These are phyloP conservation scores for Beauveria australis DNA, from an alignment of 2,329 filamentous ascomycete genomes.

Conservation along the genomic window DNA sequence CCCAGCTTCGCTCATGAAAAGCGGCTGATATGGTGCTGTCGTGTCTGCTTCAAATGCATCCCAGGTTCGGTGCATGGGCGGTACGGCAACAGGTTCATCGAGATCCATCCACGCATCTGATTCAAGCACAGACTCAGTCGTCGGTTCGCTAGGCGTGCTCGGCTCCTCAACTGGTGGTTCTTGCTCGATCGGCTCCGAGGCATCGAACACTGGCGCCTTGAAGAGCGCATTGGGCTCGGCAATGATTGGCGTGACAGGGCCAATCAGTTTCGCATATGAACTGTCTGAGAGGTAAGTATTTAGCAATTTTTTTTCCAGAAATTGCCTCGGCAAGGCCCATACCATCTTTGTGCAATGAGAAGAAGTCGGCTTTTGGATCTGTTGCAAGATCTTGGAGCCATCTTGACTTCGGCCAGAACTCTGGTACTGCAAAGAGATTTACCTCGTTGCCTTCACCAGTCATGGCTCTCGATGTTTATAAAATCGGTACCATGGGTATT, in stretches of 20 bases:
- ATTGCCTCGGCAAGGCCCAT: not conserved
- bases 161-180: conserved; percentile 9
- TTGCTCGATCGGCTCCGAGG: not conserved
- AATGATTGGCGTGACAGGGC: not conserved
- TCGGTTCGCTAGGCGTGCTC: conserved; percentile 16
- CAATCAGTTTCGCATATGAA: not conserved
- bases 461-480: conserved; percentile 18
- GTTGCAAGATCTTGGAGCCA: conserved; percentile 30
- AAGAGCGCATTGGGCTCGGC: conserved; percentile 31
- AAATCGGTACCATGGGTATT: not conserved
- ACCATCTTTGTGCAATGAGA: conserved; percentile 32
- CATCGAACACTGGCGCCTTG: conserved; percentile 23
- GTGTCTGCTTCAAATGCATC: conserved; percentile 50
- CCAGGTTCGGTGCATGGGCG: conserved; percentile 55
- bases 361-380: conserved; percentile 29
- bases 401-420: conserved; percentile 50
- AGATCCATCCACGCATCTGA: conserved; percentile 41
- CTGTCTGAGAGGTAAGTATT: not conserved
- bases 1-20: conserved; percentile 63
- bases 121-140: conserved; percentile 1
- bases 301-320: not conserved
- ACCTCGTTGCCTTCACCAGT: conserved; percentile 34
- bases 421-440: conserved; percentile 55
- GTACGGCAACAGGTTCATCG: conserved; percentile 22
- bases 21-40: conserved; percentile 28